Percentiles rank a stretch among this genome's conserved stretches.
phyloP scores from a whole-genome alignment of 1,284 basidiomycete species.

The Pisolithus thermaeus region DNA sequence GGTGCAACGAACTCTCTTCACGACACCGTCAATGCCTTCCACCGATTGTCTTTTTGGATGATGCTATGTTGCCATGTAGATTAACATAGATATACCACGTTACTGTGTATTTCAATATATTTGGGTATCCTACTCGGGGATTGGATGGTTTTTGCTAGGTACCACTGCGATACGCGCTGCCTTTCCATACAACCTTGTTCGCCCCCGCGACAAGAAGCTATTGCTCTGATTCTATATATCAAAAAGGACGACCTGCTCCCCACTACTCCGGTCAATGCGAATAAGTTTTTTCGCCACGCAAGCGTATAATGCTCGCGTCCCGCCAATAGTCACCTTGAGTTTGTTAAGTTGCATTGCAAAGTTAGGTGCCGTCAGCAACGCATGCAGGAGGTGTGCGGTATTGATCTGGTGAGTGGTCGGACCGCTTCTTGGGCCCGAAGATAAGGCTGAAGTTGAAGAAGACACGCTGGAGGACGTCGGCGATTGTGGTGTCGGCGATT shows the following conservation, averaged over 20 bases:
- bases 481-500: conserved; percentile 22
- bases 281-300: conserved; percentile 70
- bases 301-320: conserved; percentile 52
- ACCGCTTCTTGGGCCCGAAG: conserved; percentile 3
- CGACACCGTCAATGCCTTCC: too few species aligned
- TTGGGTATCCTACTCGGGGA: too few species aligned
- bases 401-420: conserved; percentile 62
- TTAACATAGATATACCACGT: too few species aligned
- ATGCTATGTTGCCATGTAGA: too few species aligned
- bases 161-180: too few species aligned
- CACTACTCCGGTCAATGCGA: conserved; percentile 65
- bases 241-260: conserved; percentile 69
- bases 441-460: conserved; percentile 24
- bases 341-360: conserved; percentile 56
- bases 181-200: too few species aligned
- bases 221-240: conserved; percentile 35
- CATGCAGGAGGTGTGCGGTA: conserved; percentile 56
- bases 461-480: conserved; percentile 41
- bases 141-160: too few species aligned
- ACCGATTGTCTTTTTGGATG: too few species aligned
- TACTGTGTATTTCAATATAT: too few species aligned
- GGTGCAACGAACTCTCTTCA: too few species aligned
- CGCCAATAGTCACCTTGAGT: conserved; percentile 55
- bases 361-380: conserved; percentile 46
- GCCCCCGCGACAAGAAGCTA: too few species aligned